These are phyloP conservation scores for Naganishia vishniacii DNA, from an alignment of 768 basidiomycete species.

Conservation along the genomic window DNA sequence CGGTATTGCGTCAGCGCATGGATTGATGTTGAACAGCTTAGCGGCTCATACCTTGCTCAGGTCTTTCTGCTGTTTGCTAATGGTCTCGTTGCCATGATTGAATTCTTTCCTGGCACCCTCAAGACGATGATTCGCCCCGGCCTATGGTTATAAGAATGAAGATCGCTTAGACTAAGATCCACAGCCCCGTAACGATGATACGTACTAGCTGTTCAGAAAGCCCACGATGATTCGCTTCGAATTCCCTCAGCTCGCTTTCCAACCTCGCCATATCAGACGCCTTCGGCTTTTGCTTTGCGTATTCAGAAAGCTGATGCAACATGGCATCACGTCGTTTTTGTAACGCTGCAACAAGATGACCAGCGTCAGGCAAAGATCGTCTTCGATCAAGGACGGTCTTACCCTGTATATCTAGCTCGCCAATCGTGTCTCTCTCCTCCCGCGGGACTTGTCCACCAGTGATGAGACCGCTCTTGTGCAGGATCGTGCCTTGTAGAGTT, in stretches of 20 bases:
- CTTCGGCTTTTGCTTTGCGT: conserved; percentile 16
- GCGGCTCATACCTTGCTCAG: conserved; percentile 38
- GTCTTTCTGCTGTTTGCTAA: conserved; percentile 38
- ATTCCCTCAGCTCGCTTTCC: neutral
- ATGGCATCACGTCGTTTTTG: conserved; percentile 16
- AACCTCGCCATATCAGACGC: neutral
- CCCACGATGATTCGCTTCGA: conserved; percentile 9
- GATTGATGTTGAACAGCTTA: too few species aligned
- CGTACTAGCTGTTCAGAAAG: conserved; percentile 3
- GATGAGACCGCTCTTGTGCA: conserved; percentile 94
- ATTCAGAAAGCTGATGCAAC: conserved; percentile 17
- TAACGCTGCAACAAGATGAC: neutral
- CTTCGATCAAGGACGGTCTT: too few species aligned
- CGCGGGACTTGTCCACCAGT: conserved; percentile 71
- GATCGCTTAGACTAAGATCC: too few species aligned
- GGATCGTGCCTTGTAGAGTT: conserved; percentile 90
- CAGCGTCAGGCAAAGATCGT: neutral
- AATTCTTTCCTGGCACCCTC: conserved; percentile 77
- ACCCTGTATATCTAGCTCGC: conserved; percentile 12
- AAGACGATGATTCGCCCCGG: conserved; percentile 67
- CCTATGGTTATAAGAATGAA: conserved; percentile 55
- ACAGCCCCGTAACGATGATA: too few species aligned
- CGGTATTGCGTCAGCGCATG: neutral
- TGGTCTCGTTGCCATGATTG: conserved; percentile 57
- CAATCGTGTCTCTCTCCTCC: conserved; percentile 8